A percentile compares a stretch with the other conserved stretches of the same genome.
Conservation (phyloP, 345 rosid species). For the Moricandia arvensis region DNA sequence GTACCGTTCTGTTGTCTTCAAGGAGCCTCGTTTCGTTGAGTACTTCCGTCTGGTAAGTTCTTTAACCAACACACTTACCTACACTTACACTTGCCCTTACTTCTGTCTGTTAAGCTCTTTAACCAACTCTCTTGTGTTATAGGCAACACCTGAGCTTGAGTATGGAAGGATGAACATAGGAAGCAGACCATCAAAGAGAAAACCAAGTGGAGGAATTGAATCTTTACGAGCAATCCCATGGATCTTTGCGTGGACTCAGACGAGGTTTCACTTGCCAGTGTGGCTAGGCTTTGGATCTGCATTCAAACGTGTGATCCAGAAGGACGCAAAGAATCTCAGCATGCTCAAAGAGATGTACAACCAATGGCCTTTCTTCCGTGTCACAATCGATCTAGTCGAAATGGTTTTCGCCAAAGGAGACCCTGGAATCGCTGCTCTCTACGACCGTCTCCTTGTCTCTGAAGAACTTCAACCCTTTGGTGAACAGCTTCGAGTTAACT, state of each 20-base stretch:
- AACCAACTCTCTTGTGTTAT: constrained; percentile 16
- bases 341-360: constrained; percentile 94
- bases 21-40: constrained; percentile 92
- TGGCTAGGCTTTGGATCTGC: constrained; percentile 98
- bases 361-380: constrained; percentile 94
- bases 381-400: constrained; percentile 86
- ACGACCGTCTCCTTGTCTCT: background rate
- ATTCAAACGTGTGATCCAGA: constrained; percentile 64
- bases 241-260: constrained; percentile 99
- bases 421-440: constrained; percentile 52
- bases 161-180: constrained; percentile 99
- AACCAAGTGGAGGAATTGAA: constrained; percentile 94
- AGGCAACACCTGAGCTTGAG: constrained; percentile 97
- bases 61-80: constrained; percentile 8
- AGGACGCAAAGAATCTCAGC: constrained; percentile 68
- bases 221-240: constrained; percentile 97
- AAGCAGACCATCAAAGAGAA: constrained; percentile 88
- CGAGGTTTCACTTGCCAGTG: constrained; percentile 90
- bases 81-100: constrained; percentile 37
- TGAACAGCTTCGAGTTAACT: background rate
- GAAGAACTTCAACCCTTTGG: background rate
- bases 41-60: constrained; percentile 88
- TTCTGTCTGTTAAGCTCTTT: constrained; percentile 75
- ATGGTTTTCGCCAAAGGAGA: constrained; percentile 99
- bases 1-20: constrained; percentile 84